phyloP scores from a whole-genome alignment of 2,329 filamentous ascomycete genomes.

The Hypomyces rosellus region DNA sequence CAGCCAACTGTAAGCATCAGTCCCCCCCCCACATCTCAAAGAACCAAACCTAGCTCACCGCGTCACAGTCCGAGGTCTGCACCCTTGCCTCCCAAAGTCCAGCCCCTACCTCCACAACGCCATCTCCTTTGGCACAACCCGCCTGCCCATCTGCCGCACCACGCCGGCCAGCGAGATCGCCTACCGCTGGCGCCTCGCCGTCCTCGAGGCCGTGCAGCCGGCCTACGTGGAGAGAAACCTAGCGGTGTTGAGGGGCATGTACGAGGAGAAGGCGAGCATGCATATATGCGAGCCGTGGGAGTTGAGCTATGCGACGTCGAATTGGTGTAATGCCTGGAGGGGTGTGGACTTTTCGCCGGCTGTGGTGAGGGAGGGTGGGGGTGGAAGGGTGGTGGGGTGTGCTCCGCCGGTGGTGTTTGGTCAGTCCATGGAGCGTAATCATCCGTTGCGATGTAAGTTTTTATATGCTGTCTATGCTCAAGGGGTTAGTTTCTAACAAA shows the following conservation, averaged over 20 bases:
- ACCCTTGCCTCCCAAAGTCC: conserved; percentile 9
- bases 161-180: conserved; percentile 15
- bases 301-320: conserved; percentile 12
- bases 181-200: conserved; percentile 10
- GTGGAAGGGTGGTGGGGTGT: background rate
- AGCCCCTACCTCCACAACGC: conserved; percentile 17
- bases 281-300: conserved; percentile 16
- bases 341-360: conserved; percentile 13
- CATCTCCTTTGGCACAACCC: conserved; percentile 6
- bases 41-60: background rate
- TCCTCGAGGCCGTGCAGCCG: conserved; percentile 22
- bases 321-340: conserved; percentile 15
- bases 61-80: conserved; percentile 12
- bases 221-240: conserved; percentile 10
- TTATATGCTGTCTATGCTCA: background rate
- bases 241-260: conserved; percentile 10
- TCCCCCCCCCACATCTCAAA: background rate
- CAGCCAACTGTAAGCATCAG: conserved; percentile 2
- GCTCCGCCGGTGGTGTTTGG: conserved; percentile 13
- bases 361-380: background rate
- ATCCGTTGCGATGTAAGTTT: conserved; percentile 11
- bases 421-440: conserved; percentile 9
- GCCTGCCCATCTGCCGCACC: conserved; percentile 8
- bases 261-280: background rate
- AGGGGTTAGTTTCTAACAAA: background rate